Base-by-base conservation (phyloP, 805 yeast species). In the Saccharomycopsis synnaedendra region DNA sequence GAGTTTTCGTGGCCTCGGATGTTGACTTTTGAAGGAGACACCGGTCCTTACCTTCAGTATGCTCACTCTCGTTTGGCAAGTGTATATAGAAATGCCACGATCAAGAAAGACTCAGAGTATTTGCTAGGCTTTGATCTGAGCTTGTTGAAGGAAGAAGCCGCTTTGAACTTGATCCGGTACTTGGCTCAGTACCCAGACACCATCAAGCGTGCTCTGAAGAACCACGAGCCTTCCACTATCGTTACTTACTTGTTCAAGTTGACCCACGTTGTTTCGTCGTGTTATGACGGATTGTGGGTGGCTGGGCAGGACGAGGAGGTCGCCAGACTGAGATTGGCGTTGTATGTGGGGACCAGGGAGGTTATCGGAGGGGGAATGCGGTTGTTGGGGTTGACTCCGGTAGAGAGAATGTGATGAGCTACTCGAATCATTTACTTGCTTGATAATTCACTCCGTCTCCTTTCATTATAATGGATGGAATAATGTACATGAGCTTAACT, bases 1-100 rank as follows among this genome's bases (percentile, higher is more conserved):
- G 86, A 82, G 60, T 93, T 93, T 70, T 85, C 87, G 67, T 93
- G 98, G 98, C 87, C 85, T 59, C 84, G 98, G 72, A 93, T 93
- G 97, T 75, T 85, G 41, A 87, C 97, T 3, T 89, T 93, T 56
- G 98, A 93, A 72, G 98, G 98, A 68, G 98, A 93, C 68, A 93
- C 98, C 49, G 98, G 98, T 64, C 97, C 98, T 51, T 93, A 93
- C 69, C 75, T 93, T 64, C 98, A 93, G 68, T 93, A 93, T 62
- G 97, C 98, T 41, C 98, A 93, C 69, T 88, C 97, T 27, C 85
- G 98, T 68, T 78, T 93, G 63, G 78, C 94, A 68, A 88, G 97
- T 5, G 88, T 93, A 58, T 89, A 86, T 68, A 83, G 97, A 71
- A 86, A 85, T 58, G 78, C 95, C 27, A 19, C 19, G 19, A 19